Evolutionary conservation across 192 early-diverging fungal species (phyloP), one percentile per base, ranked within the genome.

Genomic region (Gigaspora rosea): DNA sequence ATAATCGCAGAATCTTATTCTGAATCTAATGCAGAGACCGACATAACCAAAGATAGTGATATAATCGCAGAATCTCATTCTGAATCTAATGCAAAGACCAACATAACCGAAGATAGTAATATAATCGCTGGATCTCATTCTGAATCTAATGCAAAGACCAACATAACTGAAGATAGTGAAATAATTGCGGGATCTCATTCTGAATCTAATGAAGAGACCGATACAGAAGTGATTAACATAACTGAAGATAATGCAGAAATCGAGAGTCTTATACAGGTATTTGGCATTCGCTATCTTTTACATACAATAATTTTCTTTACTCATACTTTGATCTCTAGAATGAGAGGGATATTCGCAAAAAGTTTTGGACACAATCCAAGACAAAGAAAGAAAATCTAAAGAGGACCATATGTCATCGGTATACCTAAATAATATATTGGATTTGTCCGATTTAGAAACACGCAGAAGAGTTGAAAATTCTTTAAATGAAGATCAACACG

Each of bases 271-370:
- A 74, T n/a, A 47, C 32, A 74, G 73, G 73, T 74, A 74, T 74
- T 71, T 71, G 52, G 52, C 46, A 74, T 74, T 74, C 22, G n/a
- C 46, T 74, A 74, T 62, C 73, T 41, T 74, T 59, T 74, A 74
- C 27, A 50, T 50, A 74, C n/a, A 27, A 74, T 74, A 62, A 74
- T 48, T 49, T 27, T 63, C n/a, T 13, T 63, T 32, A 63, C 71
- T 72, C 56, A 59, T 72, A 59, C 52, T 41, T 57, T 33, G 33
- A 22, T 59, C 22, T 20, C 22, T 58, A 73, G 71, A 49, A 71
- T 46, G 54, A 73, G 54, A 73, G 1, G 41, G 10, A 73, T n/a
- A 73, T 73, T 46, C 71, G 33, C 16, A 22, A 73, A 9, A 73
- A 57, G 54, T 52, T 72, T 72, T 72, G 54, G 27, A 9, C 15